A percentile compares a stretch with the other conserved stretches of the same genome.
Evolutionary conservation across 768 basidiomycete species (phyloP).

Genomic region (Cystobasidium ongulense): DNA sequence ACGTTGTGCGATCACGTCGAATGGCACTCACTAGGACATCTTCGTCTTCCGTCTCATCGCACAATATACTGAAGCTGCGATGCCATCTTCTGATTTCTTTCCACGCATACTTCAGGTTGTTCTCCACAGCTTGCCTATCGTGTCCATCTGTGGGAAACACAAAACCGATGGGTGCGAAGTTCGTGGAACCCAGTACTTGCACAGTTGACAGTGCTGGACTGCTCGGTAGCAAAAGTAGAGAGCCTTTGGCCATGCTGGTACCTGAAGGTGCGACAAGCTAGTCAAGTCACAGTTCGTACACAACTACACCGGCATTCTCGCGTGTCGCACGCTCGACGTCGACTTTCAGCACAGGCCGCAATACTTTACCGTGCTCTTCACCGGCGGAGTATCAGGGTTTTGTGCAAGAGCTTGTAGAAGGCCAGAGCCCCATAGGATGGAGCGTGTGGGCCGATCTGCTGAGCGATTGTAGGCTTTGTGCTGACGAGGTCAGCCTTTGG

Average conservation of each 20-base stretch:
- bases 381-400: too few relatives aligned
- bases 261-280: background rate
- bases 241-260: background rate
- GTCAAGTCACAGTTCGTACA: background rate
- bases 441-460: too few relatives aligned
- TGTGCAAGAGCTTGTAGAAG: too few relatives aligned
- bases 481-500: background rate
- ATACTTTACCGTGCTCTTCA: too few relatives aligned
- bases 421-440: too few relatives aligned
- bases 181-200: background rate
- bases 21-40: background rate
- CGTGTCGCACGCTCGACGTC: too few relatives aligned
- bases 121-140: background rate
- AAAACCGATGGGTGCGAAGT: background rate
- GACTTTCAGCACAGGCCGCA: too few relatives aligned
- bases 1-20: background rate
- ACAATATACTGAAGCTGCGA: background rate
- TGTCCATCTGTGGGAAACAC: background rate
- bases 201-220: background rate
- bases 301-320: background rate
- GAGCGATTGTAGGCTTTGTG: too few relatives aligned
- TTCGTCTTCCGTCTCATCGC: background rate
- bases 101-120: background rate
- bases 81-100: slow-evolving; percentile 11
- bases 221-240: background rate